Evolutionary conservation across 1,284 basidiomycete genomes (phyloP).

Genomic region (Lignosus rhinocerotis): DNA sequence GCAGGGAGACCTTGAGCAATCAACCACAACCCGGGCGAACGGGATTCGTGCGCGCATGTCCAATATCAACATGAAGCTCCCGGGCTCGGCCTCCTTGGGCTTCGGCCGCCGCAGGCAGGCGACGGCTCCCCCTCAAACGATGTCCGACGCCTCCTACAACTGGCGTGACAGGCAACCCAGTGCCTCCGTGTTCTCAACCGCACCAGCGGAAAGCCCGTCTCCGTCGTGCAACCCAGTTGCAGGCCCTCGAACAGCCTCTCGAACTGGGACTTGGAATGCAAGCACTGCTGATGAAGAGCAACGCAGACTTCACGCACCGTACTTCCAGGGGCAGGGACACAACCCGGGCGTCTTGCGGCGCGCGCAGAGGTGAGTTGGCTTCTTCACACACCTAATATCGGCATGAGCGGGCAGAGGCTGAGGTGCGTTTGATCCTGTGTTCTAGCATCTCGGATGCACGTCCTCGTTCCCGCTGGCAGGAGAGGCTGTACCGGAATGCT

Average conservation of each 20-base stretch:
- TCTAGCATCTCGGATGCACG: background rate
- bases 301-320: background rate
- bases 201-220: too few relatives aligned
- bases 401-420: too few relatives aligned
- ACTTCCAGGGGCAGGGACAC: background rate
- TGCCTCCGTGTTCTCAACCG: too few relatives aligned
- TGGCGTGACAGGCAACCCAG: background rate
- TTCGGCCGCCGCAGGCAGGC: background rate
- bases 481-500: background rate
- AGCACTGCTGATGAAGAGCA: background rate
- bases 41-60: background rate
- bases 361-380: background rate
- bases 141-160: background rate
- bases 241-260: too few relatives aligned
- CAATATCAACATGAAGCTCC: background rate
- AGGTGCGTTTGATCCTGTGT: background rate
- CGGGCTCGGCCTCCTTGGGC: background rate
- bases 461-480: background rate
- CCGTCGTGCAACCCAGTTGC: too few relatives aligned
- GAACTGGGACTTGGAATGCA: too few relatives aligned
- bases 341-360: background rate
- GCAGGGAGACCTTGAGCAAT: background rate
- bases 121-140: background rate
- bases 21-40: background rate
- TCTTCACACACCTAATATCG: background rate